Evolutionary conservation across 371 early-diverging fungal genomes (phyloP).

Genomic region (Rhizomucor miehei): DNA sequence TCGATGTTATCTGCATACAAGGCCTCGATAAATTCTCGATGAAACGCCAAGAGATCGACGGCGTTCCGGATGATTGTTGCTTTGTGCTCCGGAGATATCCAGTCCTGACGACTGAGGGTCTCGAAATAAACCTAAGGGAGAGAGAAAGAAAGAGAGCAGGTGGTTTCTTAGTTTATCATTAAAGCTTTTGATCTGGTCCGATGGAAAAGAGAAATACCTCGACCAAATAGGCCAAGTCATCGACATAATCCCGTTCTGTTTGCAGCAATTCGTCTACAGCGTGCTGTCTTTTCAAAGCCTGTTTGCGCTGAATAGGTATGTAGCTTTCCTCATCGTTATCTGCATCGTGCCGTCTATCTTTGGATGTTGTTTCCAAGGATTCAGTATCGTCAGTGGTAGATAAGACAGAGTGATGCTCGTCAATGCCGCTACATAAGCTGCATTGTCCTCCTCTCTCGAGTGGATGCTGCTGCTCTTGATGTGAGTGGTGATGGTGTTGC

Average conservation of each 20-base stretch:
- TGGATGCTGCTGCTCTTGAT: no score
- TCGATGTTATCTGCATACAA: constrained; percentile 7
- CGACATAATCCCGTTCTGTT: constrained; percentile 46
- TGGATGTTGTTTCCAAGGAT: no score
- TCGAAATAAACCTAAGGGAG: constrained; percentile 30
- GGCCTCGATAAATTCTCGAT: constrained; percentile 20
- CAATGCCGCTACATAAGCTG: neutral
- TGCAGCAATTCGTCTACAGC: constrained; percentile 42
- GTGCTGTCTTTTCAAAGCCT: constrained; percentile 24
- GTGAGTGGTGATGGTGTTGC: no score
- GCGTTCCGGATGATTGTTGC: constrained; percentile 36
- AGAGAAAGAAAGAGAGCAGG: neutral
- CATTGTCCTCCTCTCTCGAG: neutral
- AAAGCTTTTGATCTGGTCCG: neutral
- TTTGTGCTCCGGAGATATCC: constrained; percentile 36
- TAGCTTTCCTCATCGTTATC: no score
- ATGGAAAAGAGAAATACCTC: constrained; percentile 22
- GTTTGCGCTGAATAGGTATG: constrained; percentile 13
- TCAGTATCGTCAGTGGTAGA: neutral
- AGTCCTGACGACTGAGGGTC: constrained; percentile 24
- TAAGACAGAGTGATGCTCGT: neutral
- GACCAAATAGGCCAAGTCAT: constrained; percentile 32
- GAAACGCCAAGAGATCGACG: constrained; percentile 29
- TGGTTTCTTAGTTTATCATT: neutral
- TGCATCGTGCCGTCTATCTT: no score